Percentiles rank a stretch among this genome's conserved stretches.
Evolutionary conservation across 306 rosid genomes (phyloP).

Genomic region (Pterocarpus macrocarpus): DNA sequence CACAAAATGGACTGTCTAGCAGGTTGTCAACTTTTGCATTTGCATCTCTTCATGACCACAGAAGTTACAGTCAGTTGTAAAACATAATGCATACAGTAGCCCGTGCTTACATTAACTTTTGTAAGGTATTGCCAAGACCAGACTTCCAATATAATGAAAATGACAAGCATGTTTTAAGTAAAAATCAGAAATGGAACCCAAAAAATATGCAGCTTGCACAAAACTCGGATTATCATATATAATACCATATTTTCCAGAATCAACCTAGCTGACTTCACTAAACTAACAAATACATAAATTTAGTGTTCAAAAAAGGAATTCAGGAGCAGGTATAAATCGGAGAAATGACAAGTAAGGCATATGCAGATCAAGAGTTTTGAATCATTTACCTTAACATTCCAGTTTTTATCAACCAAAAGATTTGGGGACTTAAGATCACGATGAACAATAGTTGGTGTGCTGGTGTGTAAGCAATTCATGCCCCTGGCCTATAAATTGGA

Average conservation of each 20-base stretch:
- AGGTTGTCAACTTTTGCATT: constrained; percentile 2
- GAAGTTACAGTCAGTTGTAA: background rate
- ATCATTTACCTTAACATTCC: constrained; percentile 91
- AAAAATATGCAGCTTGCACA: constrained; percentile 19
- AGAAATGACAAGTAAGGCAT: constrained; percentile 28
- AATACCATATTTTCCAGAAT: constrained; percentile 29
- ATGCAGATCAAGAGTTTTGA: constrained; percentile 39
- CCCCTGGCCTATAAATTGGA: constrained; percentile 89
- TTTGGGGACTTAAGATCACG: constrained; percentile 97
- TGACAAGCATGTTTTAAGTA: background rate
- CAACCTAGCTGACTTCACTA: constrained; percentile 36
- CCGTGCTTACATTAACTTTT: background rate
- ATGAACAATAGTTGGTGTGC: constrained; percentile 95
- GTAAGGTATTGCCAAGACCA: background rate
- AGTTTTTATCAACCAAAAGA: constrained; percentile 96
- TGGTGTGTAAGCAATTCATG: constrained; percentile 97
- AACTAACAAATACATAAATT: constrained; percentile 36
- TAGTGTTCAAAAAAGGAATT: constrained; percentile 16
- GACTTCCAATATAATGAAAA: background rate
- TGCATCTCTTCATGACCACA: constrained; percentile 6
- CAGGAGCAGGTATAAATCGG: constrained; percentile 35
- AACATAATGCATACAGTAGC: background rate
- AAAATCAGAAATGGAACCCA: constrained; percentile 25
- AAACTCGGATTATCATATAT: background rate
- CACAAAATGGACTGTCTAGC: constrained; percentile 7